A percentile compares a stretch with the other conserved stretches of the same genome.
These are phyloP conservation scores for Phytophthora cryptogea DNA, from an alignment of 352 stramenopile species.

Conservation along the genomic window DNA sequence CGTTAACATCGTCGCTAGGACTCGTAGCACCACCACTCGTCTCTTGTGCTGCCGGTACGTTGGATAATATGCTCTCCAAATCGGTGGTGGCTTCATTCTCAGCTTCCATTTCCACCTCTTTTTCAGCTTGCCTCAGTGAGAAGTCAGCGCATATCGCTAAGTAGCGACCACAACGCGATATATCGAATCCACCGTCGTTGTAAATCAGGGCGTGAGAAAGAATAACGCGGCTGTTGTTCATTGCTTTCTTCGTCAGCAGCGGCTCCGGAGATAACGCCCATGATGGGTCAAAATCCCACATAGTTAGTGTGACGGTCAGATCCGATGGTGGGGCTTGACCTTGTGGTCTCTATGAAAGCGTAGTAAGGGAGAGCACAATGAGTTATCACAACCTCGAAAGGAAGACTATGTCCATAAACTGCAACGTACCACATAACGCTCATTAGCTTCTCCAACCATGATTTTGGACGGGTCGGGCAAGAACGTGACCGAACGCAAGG, in stretches of 20 bases:
- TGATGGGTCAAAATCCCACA: constrained; percentile 94
- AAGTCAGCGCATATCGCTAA: constrained; percentile 96
- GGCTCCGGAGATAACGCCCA: constrained; percentile 78
- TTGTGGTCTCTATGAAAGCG: constrained; percentile 57
- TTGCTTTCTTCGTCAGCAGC: constrained; percentile 77
- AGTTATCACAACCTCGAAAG: neutral
- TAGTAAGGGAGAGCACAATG: neutral
- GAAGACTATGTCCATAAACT: neutral
- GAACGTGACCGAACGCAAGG: constrained; percentile 94
- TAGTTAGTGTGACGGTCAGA: constrained; percentile 93
- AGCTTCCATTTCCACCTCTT: constrained; percentile 81
- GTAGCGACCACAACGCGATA: constrained; percentile 94
- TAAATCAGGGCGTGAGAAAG: constrained; percentile 95
- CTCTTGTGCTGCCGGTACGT: constrained; percentile 63
- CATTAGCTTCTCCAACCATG: constrained; percentile 95
- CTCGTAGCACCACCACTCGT: constrained; percentile 49
- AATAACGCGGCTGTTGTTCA: constrained; percentile 84
- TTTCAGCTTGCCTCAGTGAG: constrained; percentile 88
- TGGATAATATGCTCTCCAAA: constrained; percentile 73
- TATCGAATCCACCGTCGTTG: constrained; percentile 98
- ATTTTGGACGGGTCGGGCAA: constrained; percentile 90
- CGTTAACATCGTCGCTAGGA: constrained; percentile 66
- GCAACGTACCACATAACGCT: constrained; percentile 75
- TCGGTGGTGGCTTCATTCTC: constrained; percentile 76
- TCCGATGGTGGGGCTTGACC: constrained; percentile 79